Conservation (phyloP, 1,139 yeast species). For the Blastobotrys ciferrii region DNA sequence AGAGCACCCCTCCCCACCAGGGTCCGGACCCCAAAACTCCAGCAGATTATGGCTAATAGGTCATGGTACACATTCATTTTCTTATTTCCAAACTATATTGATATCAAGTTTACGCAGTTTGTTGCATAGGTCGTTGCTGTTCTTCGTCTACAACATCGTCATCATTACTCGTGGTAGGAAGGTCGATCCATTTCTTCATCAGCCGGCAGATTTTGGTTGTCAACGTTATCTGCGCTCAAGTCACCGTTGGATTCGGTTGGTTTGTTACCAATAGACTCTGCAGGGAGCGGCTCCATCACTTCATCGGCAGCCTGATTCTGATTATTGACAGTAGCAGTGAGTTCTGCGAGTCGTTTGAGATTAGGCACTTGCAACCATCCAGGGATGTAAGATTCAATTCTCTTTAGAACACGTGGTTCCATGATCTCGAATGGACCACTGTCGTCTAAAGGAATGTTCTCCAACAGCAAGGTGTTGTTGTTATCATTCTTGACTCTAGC, state of each 20-base stretch:
- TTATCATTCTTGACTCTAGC: constrained; percentile 66
- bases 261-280: constrained; percentile 7
- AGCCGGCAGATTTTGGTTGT: too few species aligned
- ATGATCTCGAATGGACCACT: constrained; percentile 86
- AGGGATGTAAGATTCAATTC: constrained; percentile 95
- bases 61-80: too few species aligned
- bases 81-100: neutral
- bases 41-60: too few species aligned
- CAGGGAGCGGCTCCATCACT: constrained; percentile 9
- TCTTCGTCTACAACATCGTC: constrained; percentile 12
- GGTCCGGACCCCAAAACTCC: too few species aligned
- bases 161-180: constrained; percentile 11
- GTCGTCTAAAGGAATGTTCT: constrained; percentile 57
- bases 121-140: neutral
- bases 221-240: too few species aligned
- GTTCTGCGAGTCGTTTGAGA: constrained; percentile 82
- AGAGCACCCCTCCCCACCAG: too few species aligned
- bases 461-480: constrained; percentile 43
- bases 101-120: neutral
- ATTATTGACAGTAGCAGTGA: constrained; percentile 57
- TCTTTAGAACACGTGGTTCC: constrained; percentile 78
- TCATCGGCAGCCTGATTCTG: constrained; percentile 22
- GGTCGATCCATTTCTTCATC: too few species aligned
- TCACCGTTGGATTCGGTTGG: constrained; percentile 3
- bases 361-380: constrained; percentile 90